These are phyloP conservation scores for Gynochthodes officinalis DNA, from an alignment of 257 asterid genomes.

Conservation along the genomic window DNA sequence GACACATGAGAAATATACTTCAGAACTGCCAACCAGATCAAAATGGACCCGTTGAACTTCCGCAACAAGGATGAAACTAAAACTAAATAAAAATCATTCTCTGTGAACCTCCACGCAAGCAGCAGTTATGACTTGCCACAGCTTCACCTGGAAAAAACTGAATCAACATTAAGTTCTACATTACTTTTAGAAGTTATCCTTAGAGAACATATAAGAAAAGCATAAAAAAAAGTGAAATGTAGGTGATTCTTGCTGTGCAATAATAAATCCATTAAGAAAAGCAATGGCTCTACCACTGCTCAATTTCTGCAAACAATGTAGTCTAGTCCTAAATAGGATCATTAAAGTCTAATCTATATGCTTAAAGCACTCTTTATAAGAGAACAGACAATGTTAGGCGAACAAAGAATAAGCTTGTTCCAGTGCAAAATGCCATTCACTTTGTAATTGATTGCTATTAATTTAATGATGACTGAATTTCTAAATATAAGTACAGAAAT, in stretches of 20 bases:
- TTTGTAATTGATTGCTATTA: neutral
- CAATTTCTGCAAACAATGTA: neutral
- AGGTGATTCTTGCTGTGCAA: neutral
- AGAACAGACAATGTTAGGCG: too few relatives aligned
- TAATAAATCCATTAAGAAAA: neutral
- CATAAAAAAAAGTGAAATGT: neutral
- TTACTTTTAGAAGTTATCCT: neutral
- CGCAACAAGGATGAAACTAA: neutral
- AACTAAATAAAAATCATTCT: neutral
- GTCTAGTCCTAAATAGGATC: neutral
- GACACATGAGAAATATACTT: neutral
- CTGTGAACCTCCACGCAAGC: neutral
- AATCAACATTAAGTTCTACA: conserved; percentile 2
- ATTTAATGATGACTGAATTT: too few relatives aligned
- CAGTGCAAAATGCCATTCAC: neutral
- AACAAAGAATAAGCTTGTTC: neutral
- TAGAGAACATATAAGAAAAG: neutral
- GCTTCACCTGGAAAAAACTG: conserved; percentile 7
- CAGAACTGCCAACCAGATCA: neutral
- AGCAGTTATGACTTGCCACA: neutral
- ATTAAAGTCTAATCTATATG: too few relatives aligned
- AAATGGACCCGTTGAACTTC: neutral
- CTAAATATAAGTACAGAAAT: too few relatives aligned
- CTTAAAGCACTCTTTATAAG: too few relatives aligned
- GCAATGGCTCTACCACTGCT: neutral